Evolutionary conservation across 2,329 filamentous ascomycete species (phyloP).

Genomic region (Cercospora zeae-maydis): DNA sequence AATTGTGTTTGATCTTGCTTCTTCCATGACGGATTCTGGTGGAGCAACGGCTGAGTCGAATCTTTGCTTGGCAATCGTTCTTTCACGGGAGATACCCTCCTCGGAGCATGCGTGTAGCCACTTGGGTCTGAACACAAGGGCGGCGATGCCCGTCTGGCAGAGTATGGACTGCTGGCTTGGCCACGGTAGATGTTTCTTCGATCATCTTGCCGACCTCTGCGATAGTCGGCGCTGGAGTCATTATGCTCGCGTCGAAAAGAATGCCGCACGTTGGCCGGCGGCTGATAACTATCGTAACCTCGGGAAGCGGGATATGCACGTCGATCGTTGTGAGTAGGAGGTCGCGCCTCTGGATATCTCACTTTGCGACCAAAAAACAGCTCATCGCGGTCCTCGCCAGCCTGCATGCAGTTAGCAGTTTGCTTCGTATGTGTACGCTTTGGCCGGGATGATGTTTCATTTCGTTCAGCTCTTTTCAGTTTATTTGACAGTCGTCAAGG

Average conservation of each 20-base stretch:
- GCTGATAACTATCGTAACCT: background rate
- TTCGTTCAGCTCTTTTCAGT: constrained; percentile 73
- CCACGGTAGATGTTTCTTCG: background rate
- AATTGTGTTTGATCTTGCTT: background rate
- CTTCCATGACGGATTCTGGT: background rate
- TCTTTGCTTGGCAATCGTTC: background rate
- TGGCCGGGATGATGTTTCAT: background rate
- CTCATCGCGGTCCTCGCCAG: background rate
- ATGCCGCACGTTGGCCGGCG: constrained; percentile 1
- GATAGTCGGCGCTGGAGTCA: background rate
- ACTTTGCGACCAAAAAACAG: background rate
- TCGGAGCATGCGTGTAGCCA: background rate
- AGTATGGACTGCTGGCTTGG: background rate
- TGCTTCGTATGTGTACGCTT: background rate
- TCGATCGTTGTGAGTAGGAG: background rate
- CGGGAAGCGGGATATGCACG: background rate
- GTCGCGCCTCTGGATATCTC: background rate
- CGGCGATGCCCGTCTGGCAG: background rate
- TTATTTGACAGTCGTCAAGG: constrained; percentile 37
- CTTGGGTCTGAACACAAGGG: background rate
- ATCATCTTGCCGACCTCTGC: background rate
- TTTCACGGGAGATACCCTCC: background rate
- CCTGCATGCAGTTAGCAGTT: background rate
- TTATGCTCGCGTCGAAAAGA: background rate
- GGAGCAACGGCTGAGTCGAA: background rate